These are phyloP conservation scores for Euphorbia celastroides DNA, from an alignment of 441 rosid genomes.

Conservation along the genomic window DNA sequence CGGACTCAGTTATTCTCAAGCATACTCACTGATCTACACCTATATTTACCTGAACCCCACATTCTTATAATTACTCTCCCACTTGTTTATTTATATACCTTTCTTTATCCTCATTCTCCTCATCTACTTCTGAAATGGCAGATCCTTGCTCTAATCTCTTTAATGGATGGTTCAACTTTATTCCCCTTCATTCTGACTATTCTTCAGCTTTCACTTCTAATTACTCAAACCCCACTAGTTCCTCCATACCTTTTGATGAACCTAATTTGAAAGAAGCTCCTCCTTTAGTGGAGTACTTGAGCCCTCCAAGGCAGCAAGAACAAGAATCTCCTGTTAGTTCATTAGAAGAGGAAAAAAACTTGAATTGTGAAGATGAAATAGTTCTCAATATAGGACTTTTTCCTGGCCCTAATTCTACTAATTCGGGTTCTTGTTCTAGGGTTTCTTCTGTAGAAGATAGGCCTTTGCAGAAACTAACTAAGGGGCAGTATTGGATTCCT, in stretches of 20 bases:
- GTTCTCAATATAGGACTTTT: constrained; percentile 57
- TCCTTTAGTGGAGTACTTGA: constrained; percentile 42
- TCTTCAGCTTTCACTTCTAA: neutral
- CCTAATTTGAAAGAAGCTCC: constrained; percentile 36
- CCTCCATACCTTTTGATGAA: neutral
- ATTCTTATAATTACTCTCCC: neutral
- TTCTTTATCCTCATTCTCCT: neutral
- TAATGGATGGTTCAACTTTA: neutral
- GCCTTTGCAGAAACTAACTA: constrained; percentile 23
- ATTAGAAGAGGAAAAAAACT: constrained; percentile 26
- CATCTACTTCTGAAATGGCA: constrained; percentile 28
- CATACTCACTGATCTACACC: no score
- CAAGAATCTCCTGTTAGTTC: constrained; percentile 23
- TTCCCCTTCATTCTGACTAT: neutral
- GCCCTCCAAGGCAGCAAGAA: constrained; percentile 30
- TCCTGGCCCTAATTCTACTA: constrained; percentile 36
- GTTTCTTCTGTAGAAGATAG: constrained; percentile 12
- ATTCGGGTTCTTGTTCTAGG: constrained; percentile 23
- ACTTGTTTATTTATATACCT: constrained; percentile 9
- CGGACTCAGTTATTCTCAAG: no score
- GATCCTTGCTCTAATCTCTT: constrained; percentile 45
- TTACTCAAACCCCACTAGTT: neutral
- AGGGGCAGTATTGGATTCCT: constrained; percentile 76
- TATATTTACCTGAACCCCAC: neutral
- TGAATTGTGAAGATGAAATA: constrained; percentile 15